A percentile compares a stretch with the other conserved stretches of the same genome.
Conservation (phyloP, 805 yeast genomes). For the Dipodascus geniculatus region DNA sequence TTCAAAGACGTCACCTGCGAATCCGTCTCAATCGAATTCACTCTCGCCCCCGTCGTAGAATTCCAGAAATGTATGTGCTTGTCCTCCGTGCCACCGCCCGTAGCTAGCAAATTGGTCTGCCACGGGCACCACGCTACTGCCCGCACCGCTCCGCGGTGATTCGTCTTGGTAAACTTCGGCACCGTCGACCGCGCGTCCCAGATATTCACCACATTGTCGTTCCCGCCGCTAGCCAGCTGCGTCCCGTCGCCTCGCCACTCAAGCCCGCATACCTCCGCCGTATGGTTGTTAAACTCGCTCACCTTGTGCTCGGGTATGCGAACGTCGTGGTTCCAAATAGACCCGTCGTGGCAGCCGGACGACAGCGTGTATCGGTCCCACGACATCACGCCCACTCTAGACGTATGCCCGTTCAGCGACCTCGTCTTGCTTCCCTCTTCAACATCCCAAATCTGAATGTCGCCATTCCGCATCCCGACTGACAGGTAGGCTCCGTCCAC, state of each 20-base stretch:
- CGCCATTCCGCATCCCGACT: conserved; percentile 74
- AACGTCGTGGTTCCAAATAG: conserved; percentile 80
- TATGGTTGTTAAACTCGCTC: conserved; percentile 48
- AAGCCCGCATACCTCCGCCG: conserved; percentile 88
- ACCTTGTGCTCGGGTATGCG: conserved; percentile 70
- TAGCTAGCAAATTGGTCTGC: conserved; percentile 70
- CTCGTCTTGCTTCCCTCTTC: conserved; percentile 64
- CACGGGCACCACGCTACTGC: conserved; percentile 94
- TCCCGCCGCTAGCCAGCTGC: conserved; percentile 86
- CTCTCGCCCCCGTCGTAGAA: conserved; percentile 76
- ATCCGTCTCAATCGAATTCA: conserved; percentile 80
- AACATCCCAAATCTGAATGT: conserved; percentile 87
- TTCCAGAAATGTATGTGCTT: conserved; percentile 91
- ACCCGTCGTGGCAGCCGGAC: conserved; percentile 81
- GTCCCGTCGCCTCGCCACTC: conserved; percentile 76
- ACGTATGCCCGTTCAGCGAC: conserved; percentile 61
- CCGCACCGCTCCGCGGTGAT: conserved; percentile 90
- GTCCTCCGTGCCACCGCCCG: conserved; percentile 94
- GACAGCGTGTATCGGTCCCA: conserved; percentile 79
- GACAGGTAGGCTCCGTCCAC: conserved; percentile 80
- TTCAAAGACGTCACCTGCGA: conserved; percentile 88
- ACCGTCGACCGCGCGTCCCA: conserved; percentile 72
- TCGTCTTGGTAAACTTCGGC: conserved; percentile 65
- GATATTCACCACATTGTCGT: conserved; percentile 82
- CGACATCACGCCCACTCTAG: conserved; percentile 70